Evolutionary conservation across 441 rosid genomes (phyloP), one percentile per base, ranked within the genome.

Genomic region (Corymbia calophylla): DNA sequence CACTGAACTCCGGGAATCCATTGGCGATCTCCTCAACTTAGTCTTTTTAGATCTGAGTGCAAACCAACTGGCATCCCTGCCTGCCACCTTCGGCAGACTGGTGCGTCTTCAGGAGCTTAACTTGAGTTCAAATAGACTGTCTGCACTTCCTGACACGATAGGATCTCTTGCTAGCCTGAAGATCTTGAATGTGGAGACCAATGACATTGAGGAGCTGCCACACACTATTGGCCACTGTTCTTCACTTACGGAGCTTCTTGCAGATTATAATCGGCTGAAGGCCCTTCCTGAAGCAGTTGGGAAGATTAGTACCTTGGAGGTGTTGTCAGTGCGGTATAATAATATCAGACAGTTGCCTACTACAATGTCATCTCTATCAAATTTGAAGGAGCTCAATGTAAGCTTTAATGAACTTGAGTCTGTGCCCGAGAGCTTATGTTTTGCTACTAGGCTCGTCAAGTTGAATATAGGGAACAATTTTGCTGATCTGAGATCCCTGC

Each of bases 201-300:
- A 98, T 87, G 94, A 96, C 88, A 93, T 98, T 21, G 99, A 96
- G 90, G 99, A 98, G 90, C 92, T 98, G 88, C 99, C 99, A 3
- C 97, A 95, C 91, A 91, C 94, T 14, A 95, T 98, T 62, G 97
- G 97, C 44, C 93, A 91, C 44, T 98, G 99, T 92, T 89, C 96
- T 88, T 94, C 95, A 0, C 92, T 98, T 44, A 93, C 86, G 92
- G 99, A 95, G 93, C 97, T 98, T 55, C 95, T 87, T 87, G 99
- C 94, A 5, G 99, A 97, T 92, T 98, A 98, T 91, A 98, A 98
- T 91, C 94, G 96, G 89, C 95, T 98, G 85, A 98, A 96, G 92
- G 99, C 99, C 91, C 99, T 98, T 64, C 99, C 99, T 1, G 99
- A 96, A 94, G 99, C 99, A 80, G 96, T 96, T 60, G 99, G 99